These are phyloP conservation scores for Syncephalastrum contaminatum DNA, from an alignment of 371 early-diverging fungal genomes.

Conservation along the genomic window DNA sequence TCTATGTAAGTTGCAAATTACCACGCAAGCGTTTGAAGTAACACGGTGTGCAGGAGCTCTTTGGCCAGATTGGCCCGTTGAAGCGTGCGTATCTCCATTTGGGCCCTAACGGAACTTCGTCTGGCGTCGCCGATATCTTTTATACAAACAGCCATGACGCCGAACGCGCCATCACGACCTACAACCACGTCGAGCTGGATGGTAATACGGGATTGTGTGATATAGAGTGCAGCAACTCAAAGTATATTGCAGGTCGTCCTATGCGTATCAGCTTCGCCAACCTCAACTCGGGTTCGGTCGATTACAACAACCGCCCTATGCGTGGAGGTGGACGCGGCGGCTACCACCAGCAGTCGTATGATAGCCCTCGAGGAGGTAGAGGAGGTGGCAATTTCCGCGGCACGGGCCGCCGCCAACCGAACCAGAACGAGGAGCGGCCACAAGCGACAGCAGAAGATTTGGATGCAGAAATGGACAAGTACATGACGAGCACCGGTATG, in stretches of 20 bases:
- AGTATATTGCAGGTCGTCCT: slow-evolving; percentile 48
- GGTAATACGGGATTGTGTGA: slow-evolving; percentile 34
- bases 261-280: slow-evolving; percentile 43
- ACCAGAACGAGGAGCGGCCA: slow-evolving; percentile 23
- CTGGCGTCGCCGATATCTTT: slow-evolving; percentile 64
- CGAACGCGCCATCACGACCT: slow-evolving; percentile 51
- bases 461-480: slow-evolving; percentile 55
- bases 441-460: slow-evolving; percentile 41
- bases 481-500: slow-evolving; percentile 35
- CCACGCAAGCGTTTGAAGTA: not conserved
- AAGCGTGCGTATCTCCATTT: slow-evolving; percentile 55
- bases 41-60: slow-evolving; percentile 41
- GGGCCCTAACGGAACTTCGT: slow-evolving; percentile 59
- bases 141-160: slow-evolving; percentile 52
- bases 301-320: slow-evolving; percentile 5
- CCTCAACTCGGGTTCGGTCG: slow-evolving; percentile 12
- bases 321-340: slow-evolving; percentile 13
- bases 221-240: not conserved
- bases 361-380: slow-evolving; percentile 9
- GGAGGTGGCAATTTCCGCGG: slow-evolving; percentile 22
- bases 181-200: slow-evolving; percentile 62
- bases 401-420: slow-evolving; percentile 14
- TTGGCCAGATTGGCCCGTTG: slow-evolving; percentile 51
- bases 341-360: slow-evolving; percentile 9
- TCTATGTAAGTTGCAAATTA: slow-evolving; percentile 48